phyloP scores from a whole-genome alignment of 139 green algal species.

The Chlorella sp. region DNA sequence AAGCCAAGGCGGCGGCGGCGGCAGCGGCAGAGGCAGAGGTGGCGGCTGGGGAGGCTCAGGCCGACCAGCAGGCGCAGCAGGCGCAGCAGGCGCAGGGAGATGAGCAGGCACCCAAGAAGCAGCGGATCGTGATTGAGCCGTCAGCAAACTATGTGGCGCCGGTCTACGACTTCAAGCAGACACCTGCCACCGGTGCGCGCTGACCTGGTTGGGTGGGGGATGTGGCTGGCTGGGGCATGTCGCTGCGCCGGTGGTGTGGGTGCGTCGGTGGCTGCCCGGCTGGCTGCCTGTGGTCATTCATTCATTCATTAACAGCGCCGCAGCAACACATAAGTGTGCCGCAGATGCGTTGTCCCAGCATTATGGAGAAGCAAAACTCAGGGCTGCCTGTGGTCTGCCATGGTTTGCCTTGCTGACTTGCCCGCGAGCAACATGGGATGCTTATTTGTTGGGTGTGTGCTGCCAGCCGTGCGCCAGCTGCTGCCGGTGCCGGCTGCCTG shows the following conservation, averaged over 20 bases:
- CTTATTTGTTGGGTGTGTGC: neutral
- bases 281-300: no score
- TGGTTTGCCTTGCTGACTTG: no score
- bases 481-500: neutral
- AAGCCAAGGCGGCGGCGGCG: neutral
- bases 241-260: no score
- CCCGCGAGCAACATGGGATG: no score
- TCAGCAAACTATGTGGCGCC: neutral
- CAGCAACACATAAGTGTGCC: no score
- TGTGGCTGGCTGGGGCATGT: neutral
- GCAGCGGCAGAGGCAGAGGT: neutral
- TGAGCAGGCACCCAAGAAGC: slow-evolving; percentile 31
- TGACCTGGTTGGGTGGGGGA: neutral
- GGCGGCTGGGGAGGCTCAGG: neutral
- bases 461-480: no score
- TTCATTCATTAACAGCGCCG: no score
- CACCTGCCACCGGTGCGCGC: slow-evolving; percentile 37
- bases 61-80: neutral
- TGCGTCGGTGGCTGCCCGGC: no score
- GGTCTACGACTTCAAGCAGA: slow-evolving; percentile 22
- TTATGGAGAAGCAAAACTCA: no score
- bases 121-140: slow-evolving; percentile 54
- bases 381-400: no score
- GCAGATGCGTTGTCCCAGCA: no score
- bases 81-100: neutral